Base-by-base conservation (phyloP, 1,284 basidiomycete species). In the Cutaneotrichosporon cavernicola region DNA sequence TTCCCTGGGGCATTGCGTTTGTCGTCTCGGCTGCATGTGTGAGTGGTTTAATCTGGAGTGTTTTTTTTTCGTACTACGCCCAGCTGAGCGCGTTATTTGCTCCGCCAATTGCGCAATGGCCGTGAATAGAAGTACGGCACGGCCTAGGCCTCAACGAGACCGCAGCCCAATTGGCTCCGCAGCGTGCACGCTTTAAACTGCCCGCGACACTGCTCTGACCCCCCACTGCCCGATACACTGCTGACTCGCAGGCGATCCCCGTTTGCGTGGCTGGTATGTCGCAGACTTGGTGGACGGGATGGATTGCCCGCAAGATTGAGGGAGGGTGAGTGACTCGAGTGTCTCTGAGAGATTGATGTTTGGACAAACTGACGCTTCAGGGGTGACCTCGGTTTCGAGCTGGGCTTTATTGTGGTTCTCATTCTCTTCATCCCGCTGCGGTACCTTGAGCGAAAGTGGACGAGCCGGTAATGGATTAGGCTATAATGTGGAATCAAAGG, bases 261-360 rank as follows among this genome's bases (percentile, higher is more conserved):
- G 56, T 77, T 34, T 63, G 73, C 13, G 74, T 72, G 0, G 78
- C 76, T 10, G 74, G 75, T 10, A 81, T 81, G 76, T 69, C 76
- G 7, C 76, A 79, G 66, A 69, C 66, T 11, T 81, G 80, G 80
- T 81, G 80, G 80, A 73, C 71, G 16, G 78, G 80, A 26, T 81
- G 80, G 80, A 76, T 78, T 53, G 77, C 80, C 0, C 66, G 67
- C 55, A 64, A 64, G 53, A 76, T 81, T 6, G 75, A 74, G 14
- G 79, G 77, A 61, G 65, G 70, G 70, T 78, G 69, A 74, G 78
- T 56, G 26, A 10, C 18, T 36, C 5, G 34, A 55, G 13, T 10
- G 30, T 55, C 26, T 53, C 9, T 18, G 52, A 34, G 22, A 10
- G 22, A 22, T 21, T 10, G 26, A 26, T 49, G 47, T 49, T 49